phyloP scores from a whole-genome alignment of 495 filamentous ascomycete species.

The Friedmanniomyces simplex region DNA sequence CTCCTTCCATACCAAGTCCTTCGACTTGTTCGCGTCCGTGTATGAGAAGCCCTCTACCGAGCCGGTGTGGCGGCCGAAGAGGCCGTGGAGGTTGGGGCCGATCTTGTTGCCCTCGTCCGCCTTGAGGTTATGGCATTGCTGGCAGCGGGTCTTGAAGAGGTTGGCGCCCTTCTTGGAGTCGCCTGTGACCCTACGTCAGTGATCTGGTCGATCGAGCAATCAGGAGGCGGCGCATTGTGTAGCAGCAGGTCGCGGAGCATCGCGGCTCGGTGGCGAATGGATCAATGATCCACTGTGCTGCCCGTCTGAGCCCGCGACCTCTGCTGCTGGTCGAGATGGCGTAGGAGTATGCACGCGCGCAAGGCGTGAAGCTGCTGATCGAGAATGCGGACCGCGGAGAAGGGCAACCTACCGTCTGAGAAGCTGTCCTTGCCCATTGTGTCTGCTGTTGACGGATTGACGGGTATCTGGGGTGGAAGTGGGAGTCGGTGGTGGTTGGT shows the following conservation, averaged over 20 bases:
- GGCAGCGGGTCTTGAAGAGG: conserved; percentile 96
- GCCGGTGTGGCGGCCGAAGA: conserved; percentile 94
- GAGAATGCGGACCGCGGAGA: background rate
- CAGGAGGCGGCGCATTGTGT: background rate
- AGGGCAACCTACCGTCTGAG: conserved; percentile 22
- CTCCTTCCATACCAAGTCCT: conserved; percentile 82
- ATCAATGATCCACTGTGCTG: too few relatives aligned
- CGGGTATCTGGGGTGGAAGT: background rate
- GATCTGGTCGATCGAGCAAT: background rate
- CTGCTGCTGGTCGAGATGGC: too few relatives aligned
- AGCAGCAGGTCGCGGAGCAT: background rate
- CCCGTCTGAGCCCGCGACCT: too few relatives aligned
- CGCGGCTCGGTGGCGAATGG: background rate
- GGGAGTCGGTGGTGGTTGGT: background rate
- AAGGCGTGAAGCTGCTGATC: background rate
- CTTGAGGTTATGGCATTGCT: conserved; percentile 95
- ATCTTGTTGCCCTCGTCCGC: conserved; percentile 87
- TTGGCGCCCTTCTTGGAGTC: conserved; percentile 94
- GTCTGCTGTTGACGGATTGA: background rate
- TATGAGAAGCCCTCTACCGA: conserved; percentile 86
- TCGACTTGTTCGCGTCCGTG: conserved; percentile 99
- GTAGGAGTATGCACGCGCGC: background rate
- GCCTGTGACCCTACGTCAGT: conserved; percentile 44
- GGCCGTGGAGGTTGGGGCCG: conserved; percentile 91
- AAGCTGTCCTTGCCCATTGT: conserved; percentile 24